phyloP scores from a whole-genome alignment of 1,284 basidiomycete species.

The Apiotrichum sp. region DNA sequence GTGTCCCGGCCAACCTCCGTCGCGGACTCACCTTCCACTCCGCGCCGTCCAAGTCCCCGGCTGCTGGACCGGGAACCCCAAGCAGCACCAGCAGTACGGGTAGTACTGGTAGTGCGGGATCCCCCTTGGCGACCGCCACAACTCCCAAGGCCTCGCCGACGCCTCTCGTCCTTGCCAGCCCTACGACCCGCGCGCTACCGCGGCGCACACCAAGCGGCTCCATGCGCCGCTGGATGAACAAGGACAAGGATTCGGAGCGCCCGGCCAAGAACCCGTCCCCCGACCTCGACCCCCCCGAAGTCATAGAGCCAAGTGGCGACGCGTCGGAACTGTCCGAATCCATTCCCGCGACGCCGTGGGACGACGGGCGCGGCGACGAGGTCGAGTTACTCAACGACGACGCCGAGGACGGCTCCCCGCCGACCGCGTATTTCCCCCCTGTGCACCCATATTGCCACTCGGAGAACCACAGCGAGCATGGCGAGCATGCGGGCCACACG shows the following conservation, averaged over 20 bases:
- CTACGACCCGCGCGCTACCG: no score
- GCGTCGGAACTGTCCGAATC: no score
- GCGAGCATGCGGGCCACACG: neutral
- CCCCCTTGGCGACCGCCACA: no score
- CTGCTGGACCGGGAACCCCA: neutral
- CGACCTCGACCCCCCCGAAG: no score
- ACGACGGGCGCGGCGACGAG: neutral
- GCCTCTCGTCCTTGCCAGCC: no score
- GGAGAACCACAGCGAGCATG: neutral
- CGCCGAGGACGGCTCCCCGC: neutral
- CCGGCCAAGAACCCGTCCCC: no score
- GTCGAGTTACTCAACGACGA: neutral
- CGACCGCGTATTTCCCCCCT: neutral
- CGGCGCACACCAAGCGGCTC: no score
- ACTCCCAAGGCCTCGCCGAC: no score
- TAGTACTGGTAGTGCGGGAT: neutral
- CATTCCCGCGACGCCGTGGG: neutral
- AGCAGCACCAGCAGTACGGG: neutral
- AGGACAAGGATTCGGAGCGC: no score
- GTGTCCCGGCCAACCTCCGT: conserved; percentile 1
- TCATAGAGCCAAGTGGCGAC: no score
- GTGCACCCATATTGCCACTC: neutral
- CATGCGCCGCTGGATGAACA: no score
- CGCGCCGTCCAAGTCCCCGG: no score
- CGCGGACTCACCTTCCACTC: neutral